Base-by-base conservation (phyloP, 805 yeast species). In the Alloascoidea africana region DNA sequence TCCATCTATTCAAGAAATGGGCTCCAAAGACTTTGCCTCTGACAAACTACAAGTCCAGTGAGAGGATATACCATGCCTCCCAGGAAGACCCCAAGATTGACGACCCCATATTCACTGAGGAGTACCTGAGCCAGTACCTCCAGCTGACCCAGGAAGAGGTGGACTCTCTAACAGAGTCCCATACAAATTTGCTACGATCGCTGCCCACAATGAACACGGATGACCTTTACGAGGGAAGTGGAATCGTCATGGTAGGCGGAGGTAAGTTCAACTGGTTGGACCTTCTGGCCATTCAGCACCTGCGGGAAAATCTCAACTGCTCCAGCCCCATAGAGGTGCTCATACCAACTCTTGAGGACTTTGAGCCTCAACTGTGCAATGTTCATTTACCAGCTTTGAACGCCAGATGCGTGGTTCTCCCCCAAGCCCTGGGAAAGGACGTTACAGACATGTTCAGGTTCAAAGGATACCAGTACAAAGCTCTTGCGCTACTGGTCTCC, bases 281-380 rank as follows among this genome's bases (percentile, higher is more conserved):
- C 3, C 57, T 80, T 32, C 59, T 80, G 16, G 72, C 83, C 6
- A 67, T 84, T 39, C 69, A 69, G 47, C 66, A 76, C 43, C 55
- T 85, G 36, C 62, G 94, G 48, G 70, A 73, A 32, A 65, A 48
- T 56, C 59, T 68, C 4, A 85, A 89, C 2, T 73, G 81, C 2
- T 65, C 63, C 11, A 55, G 79, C 27, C 95, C 96, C 0, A 73
- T 86, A 15, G 96, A 86, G 60, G 80, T 86, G 5, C 67, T 83
- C 45, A 72, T 86, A 44, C 93, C 94, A 5, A 66, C 71, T 30
- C 60, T 65, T 15, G 68, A 68, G 19, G 91, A 81, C 49, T 81
- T 73, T 48, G 93, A 83, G 49, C 65, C 72, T 27, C 80, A 76
- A 40, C 63, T 76, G 37, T 85, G 95, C 56, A 73, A 70, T 16